Evolutionary conservation across 1,284 basidiomycete species (phyloP).

Genomic region (Golubevia sp.): DNA sequence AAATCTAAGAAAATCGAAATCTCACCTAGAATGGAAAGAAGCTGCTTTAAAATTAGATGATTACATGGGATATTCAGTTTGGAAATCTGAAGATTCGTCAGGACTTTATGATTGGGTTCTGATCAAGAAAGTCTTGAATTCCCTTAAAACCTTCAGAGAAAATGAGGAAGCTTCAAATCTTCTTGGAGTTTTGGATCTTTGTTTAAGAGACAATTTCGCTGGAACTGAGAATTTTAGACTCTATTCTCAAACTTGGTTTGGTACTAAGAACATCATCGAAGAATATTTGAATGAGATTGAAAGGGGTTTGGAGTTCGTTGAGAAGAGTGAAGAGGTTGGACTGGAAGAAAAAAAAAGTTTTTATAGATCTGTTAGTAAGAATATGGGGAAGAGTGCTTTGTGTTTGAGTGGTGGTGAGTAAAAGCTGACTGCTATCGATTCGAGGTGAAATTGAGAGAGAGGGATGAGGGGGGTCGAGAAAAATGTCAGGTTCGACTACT

Average conservation of each 20-base stretch:
- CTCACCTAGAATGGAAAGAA: constrained; percentile 72
- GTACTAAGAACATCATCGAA: constrained; percentile 69
- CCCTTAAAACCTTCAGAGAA: constrained; percentile 17
- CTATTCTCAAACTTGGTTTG: constrained; percentile 77
- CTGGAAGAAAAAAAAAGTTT: constrained; percentile 88
- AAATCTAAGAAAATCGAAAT: too few species aligned
- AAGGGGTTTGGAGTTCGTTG: constrained; percentile 6
- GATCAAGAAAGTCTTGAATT: constrained; percentile 48
- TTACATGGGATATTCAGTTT: constrained; percentile 39
- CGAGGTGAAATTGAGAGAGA: too few species aligned
- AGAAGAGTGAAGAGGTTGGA: constrained; percentile 67
- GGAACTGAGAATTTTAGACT: constrained; percentile 87
- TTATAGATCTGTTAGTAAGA: constrained; percentile 84
- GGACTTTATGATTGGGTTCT: constrained; percentile 59
- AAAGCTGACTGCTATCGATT: too few species aligned
- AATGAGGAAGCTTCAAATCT: neutral
- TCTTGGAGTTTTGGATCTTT: constrained; percentile 85
- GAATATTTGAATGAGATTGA: constrained; percentile 25
- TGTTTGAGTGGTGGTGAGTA: constrained; percentile 92
- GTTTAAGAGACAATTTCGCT: constrained; percentile 90
- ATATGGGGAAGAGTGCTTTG: constrained; percentile 85
- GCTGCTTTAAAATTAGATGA: constrained; percentile 79
- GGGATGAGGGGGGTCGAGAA: too few species aligned
- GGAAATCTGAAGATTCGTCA: constrained; percentile 49
- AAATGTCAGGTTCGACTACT: too few species aligned